phyloP scores from a whole-genome alignment of 805 yeast species.

The Hanseniaspora lindneri region DNA sequence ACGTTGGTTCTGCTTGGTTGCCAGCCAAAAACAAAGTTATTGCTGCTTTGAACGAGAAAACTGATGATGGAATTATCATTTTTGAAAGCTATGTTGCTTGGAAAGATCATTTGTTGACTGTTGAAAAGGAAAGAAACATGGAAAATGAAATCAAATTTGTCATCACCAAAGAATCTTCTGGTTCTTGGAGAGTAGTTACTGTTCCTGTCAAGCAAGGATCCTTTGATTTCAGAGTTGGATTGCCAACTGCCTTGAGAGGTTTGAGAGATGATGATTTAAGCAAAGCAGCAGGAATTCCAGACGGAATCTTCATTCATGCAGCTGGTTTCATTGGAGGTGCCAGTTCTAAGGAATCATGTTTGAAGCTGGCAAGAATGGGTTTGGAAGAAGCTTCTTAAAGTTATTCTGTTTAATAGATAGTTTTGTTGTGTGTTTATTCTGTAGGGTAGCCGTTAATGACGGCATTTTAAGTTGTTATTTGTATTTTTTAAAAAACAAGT shows the following conservation, averaged over 20 bases:
- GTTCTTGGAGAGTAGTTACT: slow-evolving; percentile 78
- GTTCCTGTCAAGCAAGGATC: slow-evolving; percentile 71
- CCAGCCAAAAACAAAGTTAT: slow-evolving; percentile 76
- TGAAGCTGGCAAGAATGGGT: slow-evolving; percentile 48
- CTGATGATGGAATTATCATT: slow-evolving; percentile 60
- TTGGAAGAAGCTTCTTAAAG: slow-evolving; percentile 1
- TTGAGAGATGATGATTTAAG: slow-evolving; percentile 76
- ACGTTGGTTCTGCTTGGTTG: slow-evolving; percentile 76
- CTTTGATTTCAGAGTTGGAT: slow-evolving; percentile 72
- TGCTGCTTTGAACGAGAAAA: slow-evolving; percentile 50
- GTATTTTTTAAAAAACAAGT: too few relatives aligned
- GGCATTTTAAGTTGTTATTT: too few relatives aligned
- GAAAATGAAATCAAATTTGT: slow-evolving; percentile 59
- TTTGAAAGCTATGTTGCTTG: slow-evolving; percentile 79
- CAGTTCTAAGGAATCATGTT: slow-evolving; percentile 61
- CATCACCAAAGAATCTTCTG: slow-evolving; percentile 61
- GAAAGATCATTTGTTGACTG: slow-evolving; percentile 78
- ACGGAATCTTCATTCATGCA: slow-evolving; percentile 86
- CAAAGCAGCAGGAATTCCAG: slow-evolving; percentile 64
- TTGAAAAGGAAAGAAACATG: slow-evolving; percentile 51
- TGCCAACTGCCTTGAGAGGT: slow-evolving; percentile 94
- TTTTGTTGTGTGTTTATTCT: too few relatives aligned
- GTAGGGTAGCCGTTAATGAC: too few relatives aligned
- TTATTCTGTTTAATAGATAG: background rate
- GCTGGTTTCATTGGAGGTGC: slow-evolving; percentile 97